Percentiles rank a stretch among this genome's conserved stretches.
Evolutionary conservation across 2,329 filamentous ascomycete species (phyloP).

Genomic region (Talaromyces pinophilus): DNA sequence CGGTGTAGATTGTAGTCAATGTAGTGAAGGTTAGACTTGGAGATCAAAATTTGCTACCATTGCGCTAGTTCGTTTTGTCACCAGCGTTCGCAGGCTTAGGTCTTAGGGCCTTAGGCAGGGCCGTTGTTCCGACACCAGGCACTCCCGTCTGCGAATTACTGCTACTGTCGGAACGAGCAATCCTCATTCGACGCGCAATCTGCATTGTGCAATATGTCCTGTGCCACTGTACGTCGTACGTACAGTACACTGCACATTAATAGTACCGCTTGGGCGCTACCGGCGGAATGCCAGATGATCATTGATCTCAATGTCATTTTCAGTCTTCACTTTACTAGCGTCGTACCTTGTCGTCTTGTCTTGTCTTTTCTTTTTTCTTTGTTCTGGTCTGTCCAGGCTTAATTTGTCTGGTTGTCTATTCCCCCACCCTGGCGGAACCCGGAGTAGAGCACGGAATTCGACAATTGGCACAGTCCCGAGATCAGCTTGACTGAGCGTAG

Average conservation of each 20-base stretch:
- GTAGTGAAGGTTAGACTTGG: neutral
- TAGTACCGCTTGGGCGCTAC: conserved; percentile 15
- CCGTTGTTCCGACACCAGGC: conserved; percentile 19
- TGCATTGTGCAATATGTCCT: conserved; percentile 1
- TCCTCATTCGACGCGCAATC: neutral
- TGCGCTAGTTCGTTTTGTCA: conserved; percentile 2
- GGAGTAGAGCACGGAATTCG: neutral
- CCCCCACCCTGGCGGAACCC: neutral
- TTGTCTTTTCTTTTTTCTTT: neutral
- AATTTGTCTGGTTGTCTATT: neutral
- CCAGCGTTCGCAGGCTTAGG: conserved; percentile 11
- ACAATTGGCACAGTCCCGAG: neutral
- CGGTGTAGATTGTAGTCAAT: neutral
- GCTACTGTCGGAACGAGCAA: neutral
- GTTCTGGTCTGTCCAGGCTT: neutral
- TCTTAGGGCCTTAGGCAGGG: conserved; percentile 10
- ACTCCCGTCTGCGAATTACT: conserved; percentile 13
- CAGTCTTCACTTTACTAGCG: conserved; percentile 13
- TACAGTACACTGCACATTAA: neutral
- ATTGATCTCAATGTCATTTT: conserved; percentile 10
- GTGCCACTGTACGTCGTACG: neutral
- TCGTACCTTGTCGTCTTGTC: neutral
- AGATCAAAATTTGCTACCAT: neutral
- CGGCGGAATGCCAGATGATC: conserved; percentile 20
- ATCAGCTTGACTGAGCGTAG: neutral